A percentile compares a stretch with the other conserved stretches of the same genome.
These are phyloP conservation scores for Rubroboletus pulcherrimus DNA, from an alignment of 768 basidiomycete genomes.

Conservation along the genomic window DNA sequence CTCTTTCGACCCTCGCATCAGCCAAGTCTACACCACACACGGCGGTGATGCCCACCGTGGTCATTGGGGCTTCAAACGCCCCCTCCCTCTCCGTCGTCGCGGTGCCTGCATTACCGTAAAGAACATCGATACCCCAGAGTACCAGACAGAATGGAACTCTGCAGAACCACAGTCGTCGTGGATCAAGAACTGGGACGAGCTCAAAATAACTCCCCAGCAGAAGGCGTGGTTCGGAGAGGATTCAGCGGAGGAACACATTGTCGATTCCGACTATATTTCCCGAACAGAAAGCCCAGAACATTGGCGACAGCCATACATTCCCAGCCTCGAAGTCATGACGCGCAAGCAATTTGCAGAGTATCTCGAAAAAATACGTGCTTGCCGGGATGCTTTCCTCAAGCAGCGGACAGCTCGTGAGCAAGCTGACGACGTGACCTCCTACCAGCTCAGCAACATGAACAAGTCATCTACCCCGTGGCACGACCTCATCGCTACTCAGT, in stretches of 20 bases:
- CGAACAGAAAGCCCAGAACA: conserved; percentile 10
- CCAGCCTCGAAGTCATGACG: conserved; percentile 61
- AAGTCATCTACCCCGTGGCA: conserved; percentile 24
- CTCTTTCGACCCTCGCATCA: conserved; percentile 69
- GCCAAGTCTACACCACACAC: conserved; percentile 72
- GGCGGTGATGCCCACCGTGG: conserved; percentile 70
- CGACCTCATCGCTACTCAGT: conserved; percentile 18
- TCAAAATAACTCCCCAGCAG: conserved; percentile 26
- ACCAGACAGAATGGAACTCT: conserved; percentile 76
- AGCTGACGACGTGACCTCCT: conserved; percentile 21
- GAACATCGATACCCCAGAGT: conserved; percentile 65
- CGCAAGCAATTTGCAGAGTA: conserved; percentile 55
- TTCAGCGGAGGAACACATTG: conserved; percentile 17
- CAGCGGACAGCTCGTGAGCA: conserved; percentile 18
- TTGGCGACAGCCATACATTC: conserved; percentile 33
- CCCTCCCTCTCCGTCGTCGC: conserved; percentile 62
- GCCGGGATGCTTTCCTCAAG: conserved; percentile 57
- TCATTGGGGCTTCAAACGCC: conserved; percentile 84
- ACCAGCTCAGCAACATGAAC: conserved; percentile 25
- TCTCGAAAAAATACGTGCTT: conserved; percentile 51
- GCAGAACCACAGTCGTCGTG: conserved; percentile 65
- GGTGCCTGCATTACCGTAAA: conserved; percentile 63
- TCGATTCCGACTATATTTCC: conserved; percentile 27
- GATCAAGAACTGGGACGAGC: conserved; percentile 63
- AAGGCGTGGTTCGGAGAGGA: conserved; percentile 13